Evolutionary conservation across 2,329 filamentous ascomycete species (phyloP).

Genomic region (Ophiocordyceps camponoti-rufipedis): DNA sequence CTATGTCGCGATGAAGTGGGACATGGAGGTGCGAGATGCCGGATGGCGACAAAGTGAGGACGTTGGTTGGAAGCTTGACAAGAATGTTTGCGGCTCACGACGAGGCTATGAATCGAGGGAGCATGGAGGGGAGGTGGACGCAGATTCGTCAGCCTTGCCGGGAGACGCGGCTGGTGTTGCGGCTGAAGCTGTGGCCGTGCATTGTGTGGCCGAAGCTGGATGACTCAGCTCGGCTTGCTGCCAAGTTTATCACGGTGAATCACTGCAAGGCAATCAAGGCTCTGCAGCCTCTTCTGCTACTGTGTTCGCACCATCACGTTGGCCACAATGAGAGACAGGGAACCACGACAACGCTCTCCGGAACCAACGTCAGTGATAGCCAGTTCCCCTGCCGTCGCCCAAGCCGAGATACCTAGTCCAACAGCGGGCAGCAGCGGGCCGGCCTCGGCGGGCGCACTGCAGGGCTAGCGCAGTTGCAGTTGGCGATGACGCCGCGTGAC

Average conservation of each 20-base stretch:
- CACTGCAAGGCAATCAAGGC: too few relatives aligned
- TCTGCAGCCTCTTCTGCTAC: neutral
- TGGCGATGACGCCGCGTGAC: neutral
- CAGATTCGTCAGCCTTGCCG: neutral
- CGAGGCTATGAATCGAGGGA: neutral
- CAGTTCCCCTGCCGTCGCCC: too few relatives aligned
- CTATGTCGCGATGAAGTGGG: constrained; percentile 9
- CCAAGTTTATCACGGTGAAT: too few relatives aligned
- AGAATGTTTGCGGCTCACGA: neutral
- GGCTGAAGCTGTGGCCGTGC: neutral
- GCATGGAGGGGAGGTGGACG: neutral
- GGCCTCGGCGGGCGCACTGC: neutral
- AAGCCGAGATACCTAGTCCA: too few relatives aligned
- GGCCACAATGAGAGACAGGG: too few relatives aligned
- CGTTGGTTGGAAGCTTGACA: neutral
- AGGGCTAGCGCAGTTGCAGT: neutral
- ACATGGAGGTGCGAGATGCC: constrained; percentile 3
- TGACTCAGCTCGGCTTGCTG: neutral
- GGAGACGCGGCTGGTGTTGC: neutral
- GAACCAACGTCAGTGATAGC: too few relatives aligned
- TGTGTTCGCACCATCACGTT: too few relatives aligned
- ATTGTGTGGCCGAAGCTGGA: constrained; percentile 2
- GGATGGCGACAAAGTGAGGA: neutral
- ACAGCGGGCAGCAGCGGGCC: too few relatives aligned
- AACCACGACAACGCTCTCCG: too few relatives aligned